Base-by-base conservation (phyloP, 148 eudicot genomes). In the Rhododendron williamsianum region DNA sequence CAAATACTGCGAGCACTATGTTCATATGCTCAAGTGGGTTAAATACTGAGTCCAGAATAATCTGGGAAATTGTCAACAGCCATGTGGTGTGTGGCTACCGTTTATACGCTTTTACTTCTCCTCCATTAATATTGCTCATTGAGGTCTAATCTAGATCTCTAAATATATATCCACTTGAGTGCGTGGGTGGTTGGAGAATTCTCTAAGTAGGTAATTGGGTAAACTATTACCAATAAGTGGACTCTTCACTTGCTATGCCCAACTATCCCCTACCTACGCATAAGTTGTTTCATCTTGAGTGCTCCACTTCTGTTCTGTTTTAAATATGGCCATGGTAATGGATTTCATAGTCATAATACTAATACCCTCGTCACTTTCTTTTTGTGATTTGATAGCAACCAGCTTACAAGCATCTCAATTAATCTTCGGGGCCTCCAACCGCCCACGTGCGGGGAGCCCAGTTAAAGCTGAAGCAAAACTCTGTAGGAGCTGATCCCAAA, bases 311-410 rank as follows among this genome's bases (percentile, higher is more conserved):
- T 83, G 79, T 89, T 60, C 0, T 83, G 78, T 60, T 69, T 52
- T 83, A 65, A 83, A 67, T 82, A 78, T 82, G 45, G 52, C 41
- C 81, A 46, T 84, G 86, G 9, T 89, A 86, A 86, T 92, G 94
- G 94, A 88, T 81, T 87, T 89, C 85, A 85, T 79, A 46, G 89
- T 90, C 93, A 87, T 87, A 87, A 90, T 86, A 86, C 91, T 84
- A 25, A 25, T 67, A 25, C 15, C 3, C 48, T 67, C 83, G 63
- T 91, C 90, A 87, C 90, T 89, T 73, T 3, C 78, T 56, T 52
- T 6, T 38, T 41, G 4, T 46, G 49, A 1, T 54, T 54, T 54
- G 21, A 54, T 18, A 4, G 4, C 60, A 4, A 54, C 1, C 16
- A 54, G 6, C 0, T 54, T 15, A 15, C 21, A 54, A 18, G 6